These are phyloP conservation scores for Neophaeococcomyces mojaviensis DNA, from an alignment of 2,329 filamentous ascomycete genomes.

Conservation along the genomic window DNA sequence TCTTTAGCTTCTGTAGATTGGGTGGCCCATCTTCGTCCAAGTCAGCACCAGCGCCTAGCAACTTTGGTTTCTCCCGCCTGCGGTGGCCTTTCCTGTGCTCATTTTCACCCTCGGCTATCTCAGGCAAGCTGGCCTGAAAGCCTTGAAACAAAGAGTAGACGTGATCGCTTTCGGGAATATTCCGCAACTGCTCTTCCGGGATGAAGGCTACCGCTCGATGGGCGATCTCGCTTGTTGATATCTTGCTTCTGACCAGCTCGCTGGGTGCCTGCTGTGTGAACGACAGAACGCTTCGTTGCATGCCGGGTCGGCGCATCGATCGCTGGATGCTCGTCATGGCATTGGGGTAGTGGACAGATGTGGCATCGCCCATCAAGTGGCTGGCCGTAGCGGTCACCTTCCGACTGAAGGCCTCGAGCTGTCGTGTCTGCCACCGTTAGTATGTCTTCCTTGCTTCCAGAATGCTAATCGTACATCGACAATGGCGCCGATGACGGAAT, in stretches of 20 bases:
- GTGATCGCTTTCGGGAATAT: constrained; percentile 81
- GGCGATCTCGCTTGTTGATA: constrained; percentile 87
- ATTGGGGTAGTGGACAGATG: constrained; percentile 65
- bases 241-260: constrained; percentile 82
- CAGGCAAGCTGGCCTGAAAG: constrained; percentile 80
- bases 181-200: constrained; percentile 78
- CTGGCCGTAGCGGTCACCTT: constrained; percentile 92
- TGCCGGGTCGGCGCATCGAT: constrained; percentile 71
- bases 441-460: constrained; percentile 2
- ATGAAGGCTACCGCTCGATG: constrained; percentile 83
- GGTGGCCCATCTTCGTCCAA: constrained; percentile 56
- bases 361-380: constrained; percentile 66
- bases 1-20: constrained; percentile 65
- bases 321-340: constrained; percentile 86
- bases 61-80: constrained; percentile 64
- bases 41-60: constrained; percentile 53
- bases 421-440: constrained; percentile 57
- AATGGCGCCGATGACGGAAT: constrained; percentile 39
- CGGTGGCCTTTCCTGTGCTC: constrained; percentile 63
- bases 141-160: constrained; percentile 92
- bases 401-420: constrained; percentile 84
- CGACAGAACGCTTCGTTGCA: constrained; percentile 86
- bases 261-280: constrained; percentile 87
- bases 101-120: constrained; percentile 43
- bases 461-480: constrained; percentile 33